Conservation (phyloP, 2,329 filamentous ascomycete species). For the Pseudogymnoascus sp. region DNA sequence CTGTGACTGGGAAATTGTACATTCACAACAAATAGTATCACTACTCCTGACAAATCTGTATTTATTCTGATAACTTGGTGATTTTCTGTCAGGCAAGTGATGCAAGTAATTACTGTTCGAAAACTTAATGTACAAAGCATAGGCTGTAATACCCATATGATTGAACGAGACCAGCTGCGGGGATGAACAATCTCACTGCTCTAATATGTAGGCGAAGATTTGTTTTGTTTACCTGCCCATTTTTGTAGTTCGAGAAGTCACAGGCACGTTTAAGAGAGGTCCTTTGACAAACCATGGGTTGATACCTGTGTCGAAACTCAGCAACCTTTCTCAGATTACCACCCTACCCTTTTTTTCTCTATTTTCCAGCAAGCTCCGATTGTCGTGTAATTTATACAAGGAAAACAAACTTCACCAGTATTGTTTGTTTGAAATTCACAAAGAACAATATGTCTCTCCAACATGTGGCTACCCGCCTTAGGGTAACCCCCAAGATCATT, state of each 20-base stretch:
- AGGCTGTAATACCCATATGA: background rate
- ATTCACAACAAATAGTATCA: background rate
- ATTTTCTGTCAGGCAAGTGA: background rate
- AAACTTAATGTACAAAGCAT: background rate
- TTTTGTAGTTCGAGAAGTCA: background rate
- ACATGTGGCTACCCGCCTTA: background rate
- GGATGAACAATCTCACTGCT: background rate
- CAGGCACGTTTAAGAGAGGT: background rate
- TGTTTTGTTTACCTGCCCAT: background rate
- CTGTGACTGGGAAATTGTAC: background rate
- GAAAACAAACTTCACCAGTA: background rate
- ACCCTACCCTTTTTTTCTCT: background rate
- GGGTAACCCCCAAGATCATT: background rate
- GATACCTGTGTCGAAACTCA: background rate
- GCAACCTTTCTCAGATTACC: background rate
- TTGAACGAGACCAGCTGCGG: background rate
- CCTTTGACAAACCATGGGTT: background rate
- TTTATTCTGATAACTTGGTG: background rate
- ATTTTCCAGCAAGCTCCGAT: background rate
- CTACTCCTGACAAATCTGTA: background rate
- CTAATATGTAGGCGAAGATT: background rate
- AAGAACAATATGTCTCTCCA: background rate
- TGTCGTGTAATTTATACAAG: background rate
- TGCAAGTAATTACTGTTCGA: background rate
- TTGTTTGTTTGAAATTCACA: background rate